These are phyloP conservation scores for Erysimum cheiri DNA, from an alignment of 441 rosid species.

Conservation along the genomic window DNA sequence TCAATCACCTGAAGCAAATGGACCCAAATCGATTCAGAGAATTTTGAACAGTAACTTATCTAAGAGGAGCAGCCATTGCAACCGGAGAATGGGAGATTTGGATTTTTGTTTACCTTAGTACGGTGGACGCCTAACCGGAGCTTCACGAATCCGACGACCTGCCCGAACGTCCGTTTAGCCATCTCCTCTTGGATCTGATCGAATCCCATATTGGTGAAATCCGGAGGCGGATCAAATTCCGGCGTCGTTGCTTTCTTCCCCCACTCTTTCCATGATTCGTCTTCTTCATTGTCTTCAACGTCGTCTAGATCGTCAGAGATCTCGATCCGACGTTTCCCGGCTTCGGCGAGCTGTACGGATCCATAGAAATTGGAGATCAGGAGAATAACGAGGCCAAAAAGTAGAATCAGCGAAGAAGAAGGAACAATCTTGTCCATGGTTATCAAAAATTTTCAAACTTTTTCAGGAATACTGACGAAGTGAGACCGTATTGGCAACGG, in stretches of 20 bases:
- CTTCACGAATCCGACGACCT: slow-evolving; percentile 85
- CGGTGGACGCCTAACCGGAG: slow-evolving; percentile 73
- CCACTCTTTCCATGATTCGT: slow-evolving; percentile 92
- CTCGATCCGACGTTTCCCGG: slow-evolving; percentile 68
- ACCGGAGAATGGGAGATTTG: not conserved
- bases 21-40: not conserved
- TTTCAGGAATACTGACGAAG: not conserved
- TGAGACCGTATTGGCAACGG: not conserved
- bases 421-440: slow-evolving; percentile 24
- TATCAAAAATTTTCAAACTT: not conserved
- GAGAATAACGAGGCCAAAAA: slow-evolving; percentile 43
- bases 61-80: not conserved
- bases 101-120: slow-evolving; percentile 50
- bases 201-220: slow-evolving; percentile 62
- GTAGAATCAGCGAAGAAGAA: slow-evolving; percentile 29
- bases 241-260: slow-evolving; percentile 55
- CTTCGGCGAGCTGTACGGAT: slow-evolving; percentile 48
- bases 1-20: not conserved
- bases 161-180: slow-evolving; percentile 66
- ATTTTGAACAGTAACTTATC: not conserved
- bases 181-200: slow-evolving; percentile 70
- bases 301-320: slow-evolving; percentile 84
- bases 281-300: slow-evolving; percentile 88
- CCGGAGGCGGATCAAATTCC: slow-evolving; percentile 72
- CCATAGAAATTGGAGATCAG: slow-evolving; percentile 32